These are phyloP conservation scores for Inga oerstediana DNA, from an alignment of 306 rosid species.

Conservation along the genomic window DNA sequence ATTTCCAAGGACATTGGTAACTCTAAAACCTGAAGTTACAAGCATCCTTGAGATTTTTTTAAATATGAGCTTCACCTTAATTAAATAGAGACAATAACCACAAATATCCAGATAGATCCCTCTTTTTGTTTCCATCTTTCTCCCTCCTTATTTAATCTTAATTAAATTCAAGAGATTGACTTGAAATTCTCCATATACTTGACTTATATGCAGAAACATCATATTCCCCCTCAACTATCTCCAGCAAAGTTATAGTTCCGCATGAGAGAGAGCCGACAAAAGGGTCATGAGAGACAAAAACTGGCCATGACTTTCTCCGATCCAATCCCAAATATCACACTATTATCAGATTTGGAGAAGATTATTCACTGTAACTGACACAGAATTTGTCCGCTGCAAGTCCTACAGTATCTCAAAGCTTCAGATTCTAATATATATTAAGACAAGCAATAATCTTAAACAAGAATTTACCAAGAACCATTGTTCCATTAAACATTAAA, in stretches of 20 bases:
- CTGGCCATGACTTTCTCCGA: not conserved
- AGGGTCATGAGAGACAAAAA: not conserved
- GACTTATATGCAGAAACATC: not conserved
- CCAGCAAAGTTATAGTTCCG: not conserved
- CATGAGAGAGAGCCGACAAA: not conserved
- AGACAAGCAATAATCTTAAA: conserved; percentile 8
- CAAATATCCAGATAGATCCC: not conserved
- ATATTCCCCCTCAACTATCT: not conserved
- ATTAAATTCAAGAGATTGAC: not conserved
- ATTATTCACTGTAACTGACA: conserved; percentile 89
- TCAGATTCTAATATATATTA: conserved; percentile 21
- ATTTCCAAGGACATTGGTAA: conserved; percentile 33
- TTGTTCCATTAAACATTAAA: not conserved
- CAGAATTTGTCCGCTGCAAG: conserved; percentile 92
- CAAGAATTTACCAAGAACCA: not conserved
- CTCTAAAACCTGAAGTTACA: conserved; percentile 20
- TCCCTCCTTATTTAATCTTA: not conserved
- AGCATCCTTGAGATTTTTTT: not conserved
- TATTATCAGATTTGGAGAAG: conserved; percentile 85
- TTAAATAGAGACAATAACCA: not conserved
- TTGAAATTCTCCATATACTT: conserved; percentile 26
- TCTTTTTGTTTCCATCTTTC: not conserved
- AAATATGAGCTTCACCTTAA: not conserved
- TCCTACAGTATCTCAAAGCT: conserved; percentile 60
- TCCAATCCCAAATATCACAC: not conserved